phyloP scores from a whole-genome alignment of 2,329 filamentous ascomycete species.

The Cryphonectria parasitica region DNA sequence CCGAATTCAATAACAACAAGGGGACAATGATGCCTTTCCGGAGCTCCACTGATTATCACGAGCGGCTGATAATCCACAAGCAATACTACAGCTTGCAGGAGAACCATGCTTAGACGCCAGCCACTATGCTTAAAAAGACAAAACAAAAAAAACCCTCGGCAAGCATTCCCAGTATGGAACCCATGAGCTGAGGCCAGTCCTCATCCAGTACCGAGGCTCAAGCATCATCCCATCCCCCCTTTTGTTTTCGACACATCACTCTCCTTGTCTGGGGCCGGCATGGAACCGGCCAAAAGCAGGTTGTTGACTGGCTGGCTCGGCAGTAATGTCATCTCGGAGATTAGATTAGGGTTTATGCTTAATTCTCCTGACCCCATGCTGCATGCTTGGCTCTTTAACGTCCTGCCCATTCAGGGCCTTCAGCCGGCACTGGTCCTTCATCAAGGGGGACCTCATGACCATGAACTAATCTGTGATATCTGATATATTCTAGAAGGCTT shows the following conservation, averaged over 20 bases:
- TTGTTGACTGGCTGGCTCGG: background rate
- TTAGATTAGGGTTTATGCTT: constrained; percentile 18
- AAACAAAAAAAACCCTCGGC: background rate
- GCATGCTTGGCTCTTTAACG: background rate
- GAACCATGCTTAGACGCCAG: background rate
- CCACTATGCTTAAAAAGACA: background rate
- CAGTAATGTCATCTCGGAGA: background rate
- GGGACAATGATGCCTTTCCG: background rate
- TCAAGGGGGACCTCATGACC: background rate
- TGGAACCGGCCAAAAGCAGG: background rate
- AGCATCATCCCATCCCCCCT: background rate
- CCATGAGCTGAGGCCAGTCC: background rate
- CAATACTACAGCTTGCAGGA: background rate
- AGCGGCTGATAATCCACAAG: background rate
- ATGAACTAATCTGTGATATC: background rate
- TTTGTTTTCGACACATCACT: background rate
- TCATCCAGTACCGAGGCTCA: background rate
- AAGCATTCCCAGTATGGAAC: background rate
- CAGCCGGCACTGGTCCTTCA: background rate
- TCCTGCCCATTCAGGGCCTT: constrained; percentile 5
- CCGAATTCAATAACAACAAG: background rate
- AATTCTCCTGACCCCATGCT: background rate
- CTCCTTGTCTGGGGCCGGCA: too few species aligned
- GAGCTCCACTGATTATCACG: background rate
- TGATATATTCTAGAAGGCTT: constrained; percentile 1